phyloP scores from a whole-genome alignment of 345 rosid genomes.

The Punica granatum region DNA sequence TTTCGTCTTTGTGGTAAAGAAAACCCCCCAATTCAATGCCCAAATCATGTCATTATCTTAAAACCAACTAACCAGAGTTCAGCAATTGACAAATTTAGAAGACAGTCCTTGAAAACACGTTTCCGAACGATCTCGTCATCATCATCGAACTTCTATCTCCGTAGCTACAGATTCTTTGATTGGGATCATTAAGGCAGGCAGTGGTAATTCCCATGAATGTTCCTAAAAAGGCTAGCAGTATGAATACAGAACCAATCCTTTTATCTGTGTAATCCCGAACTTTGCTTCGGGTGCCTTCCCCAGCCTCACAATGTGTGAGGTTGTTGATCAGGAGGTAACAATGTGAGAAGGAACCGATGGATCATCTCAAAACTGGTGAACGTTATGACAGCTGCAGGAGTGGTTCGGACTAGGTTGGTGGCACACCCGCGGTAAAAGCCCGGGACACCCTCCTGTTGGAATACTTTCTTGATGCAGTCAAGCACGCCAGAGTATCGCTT shows the following conservation, averaged over 20 bases:
- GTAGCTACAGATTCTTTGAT: not conserved
- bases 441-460: constrained; percentile 48
- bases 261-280: not conserved
- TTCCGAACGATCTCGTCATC: not conserved
- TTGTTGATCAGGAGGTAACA: constrained; percentile 43
- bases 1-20: not conserved
- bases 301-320: constrained; percentile 31
- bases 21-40: not conserved
- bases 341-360: constrained; percentile 58
- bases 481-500: constrained; percentile 59
- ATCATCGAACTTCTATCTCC: not conserved
- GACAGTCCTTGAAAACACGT: not conserved
- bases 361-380: constrained; percentile 95
- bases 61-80: not conserved
- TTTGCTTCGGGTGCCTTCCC: not conserved
- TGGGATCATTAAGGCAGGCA: not conserved
- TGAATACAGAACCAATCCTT: not conserved
- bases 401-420: constrained; percentile 69
- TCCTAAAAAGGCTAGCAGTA: not conserved
- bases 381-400: constrained; percentile 85
- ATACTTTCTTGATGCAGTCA: constrained; percentile 68
- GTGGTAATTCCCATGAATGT: not conserved
- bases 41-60: not conserved
- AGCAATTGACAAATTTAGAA: not conserved
- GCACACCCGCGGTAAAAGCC: constrained; percentile 95